phyloP scores from a whole-genome alignment of 2,329 filamentous ascomycete species.

The Arthroderma sp. region DNA sequence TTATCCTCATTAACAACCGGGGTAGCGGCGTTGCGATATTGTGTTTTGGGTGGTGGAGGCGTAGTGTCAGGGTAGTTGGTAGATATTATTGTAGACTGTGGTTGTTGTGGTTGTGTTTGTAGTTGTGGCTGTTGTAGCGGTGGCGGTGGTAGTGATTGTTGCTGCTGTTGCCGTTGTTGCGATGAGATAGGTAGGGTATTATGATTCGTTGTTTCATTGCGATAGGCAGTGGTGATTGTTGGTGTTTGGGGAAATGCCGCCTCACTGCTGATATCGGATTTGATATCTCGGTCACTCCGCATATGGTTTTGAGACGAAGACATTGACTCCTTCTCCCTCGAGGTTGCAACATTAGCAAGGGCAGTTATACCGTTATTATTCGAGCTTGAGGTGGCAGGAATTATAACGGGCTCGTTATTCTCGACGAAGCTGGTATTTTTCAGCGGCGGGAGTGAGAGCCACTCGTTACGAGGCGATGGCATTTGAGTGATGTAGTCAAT shows the following conservation, averaged over 20 bases:
- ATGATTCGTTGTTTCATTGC: not conserved
- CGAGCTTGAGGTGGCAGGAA: not conserved
- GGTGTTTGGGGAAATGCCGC: conserved; percentile 2
- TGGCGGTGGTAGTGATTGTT: not conserved
- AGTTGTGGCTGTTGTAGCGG: not conserved
- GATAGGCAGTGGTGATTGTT: not conserved
- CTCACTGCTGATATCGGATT: conserved; percentile 4
- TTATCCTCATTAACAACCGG: not conserved
- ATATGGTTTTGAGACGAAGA: not conserved
- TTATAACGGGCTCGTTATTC: no score
- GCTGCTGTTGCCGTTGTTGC: not conserved
- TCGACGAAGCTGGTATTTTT: conserved; percentile 1
- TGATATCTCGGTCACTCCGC: conserved; percentile 4
- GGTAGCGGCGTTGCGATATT: not conserved
- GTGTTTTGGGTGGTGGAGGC: not conserved
- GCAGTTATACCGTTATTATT: conserved; percentile 5
- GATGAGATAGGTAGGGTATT: not conserved
- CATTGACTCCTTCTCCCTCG: conserved; percentile 1
- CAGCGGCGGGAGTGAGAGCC: conserved; percentile 10
- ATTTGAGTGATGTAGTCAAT: conserved; percentile 12
- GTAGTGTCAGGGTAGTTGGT: no score
- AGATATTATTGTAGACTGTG: no score
- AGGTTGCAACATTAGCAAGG: conserved; percentile 4
- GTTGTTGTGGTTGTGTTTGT: not conserved
- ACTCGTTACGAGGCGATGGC: conserved; percentile 7